phyloP scores from a whole-genome alignment of 768 basidiomycete species.

The Artomyces pyxidatus region DNA sequence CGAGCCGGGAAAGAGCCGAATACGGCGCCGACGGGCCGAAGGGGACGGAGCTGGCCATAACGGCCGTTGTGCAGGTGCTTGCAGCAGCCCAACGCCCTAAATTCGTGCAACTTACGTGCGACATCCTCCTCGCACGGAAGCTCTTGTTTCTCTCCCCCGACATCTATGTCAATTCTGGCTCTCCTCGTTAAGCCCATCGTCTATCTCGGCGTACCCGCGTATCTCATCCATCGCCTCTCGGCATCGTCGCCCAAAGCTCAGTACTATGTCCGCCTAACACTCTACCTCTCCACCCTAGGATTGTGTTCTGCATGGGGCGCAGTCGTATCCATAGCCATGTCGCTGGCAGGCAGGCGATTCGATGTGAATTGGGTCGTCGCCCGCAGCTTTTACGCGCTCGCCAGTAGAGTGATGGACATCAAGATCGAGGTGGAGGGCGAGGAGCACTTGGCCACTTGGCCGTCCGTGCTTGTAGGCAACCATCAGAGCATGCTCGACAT shows the following conservation, averaged over 20 bases:
- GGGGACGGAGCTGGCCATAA: no score
- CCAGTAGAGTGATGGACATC: conserved; percentile 56
- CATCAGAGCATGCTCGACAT: conserved; percentile 95
- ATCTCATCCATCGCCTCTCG: conserved; percentile 56
- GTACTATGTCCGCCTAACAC: conserved; percentile 65
- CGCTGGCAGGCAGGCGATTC: conserved; percentile 57
- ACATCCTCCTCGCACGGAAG: background rate
- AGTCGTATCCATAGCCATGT: conserved; percentile 56
- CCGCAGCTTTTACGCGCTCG: conserved; percentile 68
- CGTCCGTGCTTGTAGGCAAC: conserved; percentile 76
- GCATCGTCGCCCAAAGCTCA: conserved; percentile 46
- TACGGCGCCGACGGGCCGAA: no score
- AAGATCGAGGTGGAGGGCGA: conserved; percentile 76
- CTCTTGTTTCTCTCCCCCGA: background rate
- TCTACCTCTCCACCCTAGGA: conserved; percentile 67
- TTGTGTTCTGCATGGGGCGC: conserved; percentile 68
- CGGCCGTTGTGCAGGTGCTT: no score
- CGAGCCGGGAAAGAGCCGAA: no score
- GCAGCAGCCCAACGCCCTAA: background rate
- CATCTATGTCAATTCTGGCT: conserved; percentile 54
- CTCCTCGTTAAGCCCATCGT: conserved; percentile 62
- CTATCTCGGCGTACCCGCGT: conserved; percentile 66
- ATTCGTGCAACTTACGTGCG: background rate
- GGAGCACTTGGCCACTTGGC: conserved; percentile 65
- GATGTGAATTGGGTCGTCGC: conserved; percentile 83